Conservation (phyloP, 1,139 yeast genomes). For the Torulaspora pretoriensis region DNA sequence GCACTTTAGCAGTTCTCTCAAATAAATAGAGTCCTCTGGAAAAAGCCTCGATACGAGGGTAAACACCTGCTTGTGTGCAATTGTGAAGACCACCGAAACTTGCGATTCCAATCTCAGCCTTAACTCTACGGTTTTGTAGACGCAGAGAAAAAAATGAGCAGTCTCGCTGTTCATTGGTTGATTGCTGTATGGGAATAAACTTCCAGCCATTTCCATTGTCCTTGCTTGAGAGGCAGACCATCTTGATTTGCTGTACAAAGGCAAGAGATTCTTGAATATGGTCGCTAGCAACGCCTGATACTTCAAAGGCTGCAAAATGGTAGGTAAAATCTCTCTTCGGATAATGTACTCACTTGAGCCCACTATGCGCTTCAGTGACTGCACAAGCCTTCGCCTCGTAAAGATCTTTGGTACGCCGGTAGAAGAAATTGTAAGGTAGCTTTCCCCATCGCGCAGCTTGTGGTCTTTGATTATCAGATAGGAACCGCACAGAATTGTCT, state of each 20-base stretch:
- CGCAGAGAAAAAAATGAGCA: slow-evolving; percentile 12
- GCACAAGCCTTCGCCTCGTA: slow-evolving; percentile 18
- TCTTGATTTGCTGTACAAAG: slow-evolving; percentile 17
- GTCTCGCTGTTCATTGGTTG: slow-evolving; percentile 13
- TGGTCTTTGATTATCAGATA: slow-evolving; percentile 24
- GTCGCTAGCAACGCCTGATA: slow-evolving; percentile 14
- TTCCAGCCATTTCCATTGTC: slow-evolving; percentile 5
- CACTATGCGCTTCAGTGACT: slow-evolving; percentile 17
- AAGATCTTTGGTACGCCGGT: slow-evolving; percentile 20
- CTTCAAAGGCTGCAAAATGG: slow-evolving; percentile 18
- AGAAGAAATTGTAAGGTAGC: slow-evolving; percentile 21
- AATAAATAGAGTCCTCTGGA: slow-evolving; percentile 11
- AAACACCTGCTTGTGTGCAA: slow-evolving; percentile 12
- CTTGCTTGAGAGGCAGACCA: slow-evolving; percentile 16
- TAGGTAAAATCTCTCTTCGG: slow-evolving; percentile 13
- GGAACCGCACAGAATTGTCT: slow-evolving; percentile 19
- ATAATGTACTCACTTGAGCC: slow-evolving; percentile 15
- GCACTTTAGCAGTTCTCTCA: slow-evolving; percentile 8
- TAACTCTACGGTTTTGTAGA: slow-evolving; percentile 13
- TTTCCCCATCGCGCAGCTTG: slow-evolving; percentile 17
- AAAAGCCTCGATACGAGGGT: slow-evolving; percentile 9
- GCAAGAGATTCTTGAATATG: slow-evolving; percentile 19
- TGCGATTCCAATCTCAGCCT: slow-evolving; percentile 7
- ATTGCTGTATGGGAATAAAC: slow-evolving; percentile 11
- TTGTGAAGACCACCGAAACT: slow-evolving; percentile 11